A percentile compares a stretch with the other conserved stretches of the same genome.
Evolutionary conservation across 2,329 filamentous ascomycete species (phyloP).

Genomic region (Trichoderma simmonsii): DNA sequence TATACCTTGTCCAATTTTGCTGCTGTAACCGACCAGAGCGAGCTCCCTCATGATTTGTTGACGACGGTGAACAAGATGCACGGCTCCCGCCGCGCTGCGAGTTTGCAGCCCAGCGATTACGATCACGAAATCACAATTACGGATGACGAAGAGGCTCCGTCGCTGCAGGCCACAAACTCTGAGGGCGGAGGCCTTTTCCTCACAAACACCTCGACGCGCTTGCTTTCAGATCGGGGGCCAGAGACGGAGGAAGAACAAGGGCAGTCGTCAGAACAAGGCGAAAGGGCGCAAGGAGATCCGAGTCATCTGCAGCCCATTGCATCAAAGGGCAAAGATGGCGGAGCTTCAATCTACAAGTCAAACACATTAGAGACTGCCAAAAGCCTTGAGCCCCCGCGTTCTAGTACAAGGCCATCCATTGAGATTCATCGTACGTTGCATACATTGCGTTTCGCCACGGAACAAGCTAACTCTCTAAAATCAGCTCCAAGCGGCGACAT

Average conservation of each 20-base stretch:
- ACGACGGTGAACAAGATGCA: constrained; percentile 35
- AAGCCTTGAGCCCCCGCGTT: not conserved
- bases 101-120: constrained; percentile 59
- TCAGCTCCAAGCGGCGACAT: constrained; percentile 31
- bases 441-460: not conserved
- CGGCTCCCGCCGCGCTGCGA: constrained; percentile 53
- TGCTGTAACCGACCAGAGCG: not conserved
- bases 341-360: not conserved
- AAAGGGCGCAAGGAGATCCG: not conserved
- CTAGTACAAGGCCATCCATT: constrained; percentile 31
- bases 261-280: constrained; percentile 19
- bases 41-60: constrained; percentile 24
- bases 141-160: constrained; percentile 46
- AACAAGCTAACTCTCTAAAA: not conserved
- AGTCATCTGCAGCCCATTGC: not conserved
- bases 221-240: constrained; percentile 17
- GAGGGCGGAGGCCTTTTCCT: not conserved
- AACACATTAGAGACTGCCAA: constrained; percentile 1
- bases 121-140: constrained; percentile 70
- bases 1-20: not conserved
- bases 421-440: constrained; percentile 31
- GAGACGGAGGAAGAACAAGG: constrained; percentile 19
- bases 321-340: not conserved
- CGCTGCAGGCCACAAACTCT: constrained; percentile 28
- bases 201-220: constrained; percentile 19